Evolutionary conservation across 2,329 filamentous ascomycete species (phyloP).

Genomic region (Trichoderma semiorbis): DNA sequence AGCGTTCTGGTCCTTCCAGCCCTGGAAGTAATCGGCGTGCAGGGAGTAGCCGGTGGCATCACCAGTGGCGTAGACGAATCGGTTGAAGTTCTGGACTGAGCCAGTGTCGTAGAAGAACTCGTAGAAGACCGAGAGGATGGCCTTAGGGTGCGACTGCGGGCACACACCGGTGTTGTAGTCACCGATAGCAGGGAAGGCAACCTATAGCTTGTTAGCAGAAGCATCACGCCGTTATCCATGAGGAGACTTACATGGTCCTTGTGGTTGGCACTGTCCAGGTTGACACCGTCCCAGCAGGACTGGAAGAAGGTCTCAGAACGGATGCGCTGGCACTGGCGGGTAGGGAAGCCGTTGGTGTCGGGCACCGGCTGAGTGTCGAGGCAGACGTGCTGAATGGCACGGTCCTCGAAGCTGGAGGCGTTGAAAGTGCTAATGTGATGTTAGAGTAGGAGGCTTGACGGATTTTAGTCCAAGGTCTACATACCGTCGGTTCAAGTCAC

Average conservation of each 20-base stretch:
- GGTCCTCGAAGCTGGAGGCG: constrained; percentile 41
- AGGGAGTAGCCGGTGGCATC: constrained; percentile 30
- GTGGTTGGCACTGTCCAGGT: constrained; percentile 53
- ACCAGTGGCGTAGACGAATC: constrained; percentile 28
- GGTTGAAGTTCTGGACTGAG: constrained; percentile 27
- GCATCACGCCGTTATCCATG: background rate
- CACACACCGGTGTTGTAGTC: constrained; percentile 19
- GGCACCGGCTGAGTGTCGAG: constrained; percentile 37
- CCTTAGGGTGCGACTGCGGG: constrained; percentile 37
- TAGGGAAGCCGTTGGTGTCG: constrained; percentile 48
- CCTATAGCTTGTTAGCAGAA: constrained; percentile 19
- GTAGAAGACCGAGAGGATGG: constrained; percentile 43
- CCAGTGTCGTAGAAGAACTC: constrained; percentile 45
- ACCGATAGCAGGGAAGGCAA: constrained; percentile 27
- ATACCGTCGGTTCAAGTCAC: constrained; percentile 48
- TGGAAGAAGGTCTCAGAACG: constrained; percentile 57
- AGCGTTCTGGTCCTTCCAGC: constrained; percentile 29
- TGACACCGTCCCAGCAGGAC: constrained; percentile 60
- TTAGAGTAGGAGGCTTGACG: background rate
- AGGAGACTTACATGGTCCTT: constrained; percentile 32
- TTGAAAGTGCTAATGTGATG: constrained; percentile 37
- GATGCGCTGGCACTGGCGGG: constrained; percentile 48
- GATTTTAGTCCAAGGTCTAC: background rate
- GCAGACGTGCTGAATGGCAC: constrained; percentile 55
- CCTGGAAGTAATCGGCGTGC: constrained; percentile 31